phyloP scores from a whole-genome alignment of 257 asterid genomes.

The Solanum virginianum region DNA sequence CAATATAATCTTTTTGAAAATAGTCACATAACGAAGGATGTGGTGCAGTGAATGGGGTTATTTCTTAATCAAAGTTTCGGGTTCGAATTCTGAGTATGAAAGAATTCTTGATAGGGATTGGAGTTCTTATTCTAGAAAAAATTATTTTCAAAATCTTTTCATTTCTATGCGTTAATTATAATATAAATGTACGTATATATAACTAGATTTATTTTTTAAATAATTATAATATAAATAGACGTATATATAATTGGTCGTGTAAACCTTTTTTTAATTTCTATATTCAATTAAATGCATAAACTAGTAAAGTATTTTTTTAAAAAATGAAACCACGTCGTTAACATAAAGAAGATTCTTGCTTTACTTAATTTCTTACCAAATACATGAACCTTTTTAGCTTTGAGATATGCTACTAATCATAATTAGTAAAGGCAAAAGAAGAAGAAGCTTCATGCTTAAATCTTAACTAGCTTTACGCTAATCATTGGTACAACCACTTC shows the following conservation, averaged over 20 bases:
- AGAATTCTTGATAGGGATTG: too few relatives aligned
- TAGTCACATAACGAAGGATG: background rate
- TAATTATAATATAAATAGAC: too few relatives aligned
- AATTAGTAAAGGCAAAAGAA: background rate
- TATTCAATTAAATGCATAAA: background rate
- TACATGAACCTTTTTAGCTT: background rate
- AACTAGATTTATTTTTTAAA: too few relatives aligned
- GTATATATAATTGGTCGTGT: background rate
- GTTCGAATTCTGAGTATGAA: too few relatives aligned
- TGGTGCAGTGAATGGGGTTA: too few relatives aligned
- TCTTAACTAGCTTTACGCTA: background rate
- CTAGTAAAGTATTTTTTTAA: background rate
- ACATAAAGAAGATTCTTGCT: background rate
- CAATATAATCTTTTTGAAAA: background rate
- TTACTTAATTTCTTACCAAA: background rate
- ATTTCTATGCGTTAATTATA: background rate
- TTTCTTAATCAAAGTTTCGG: too few relatives aligned
- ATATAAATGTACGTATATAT: too few relatives aligned
- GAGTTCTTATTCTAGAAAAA: background rate
- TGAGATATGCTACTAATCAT: background rate
- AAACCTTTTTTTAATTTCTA: background rate
- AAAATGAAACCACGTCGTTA: background rate
- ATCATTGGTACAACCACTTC: slow-evolving; percentile 5
- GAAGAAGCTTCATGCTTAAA: background rate
- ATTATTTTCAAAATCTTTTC: background rate